A percentile compares a stretch with the other conserved stretches of the same genome.
Evolutionary conservation across 805 yeast genomes (phyloP).

Genomic region (Candida awuae): DNA sequence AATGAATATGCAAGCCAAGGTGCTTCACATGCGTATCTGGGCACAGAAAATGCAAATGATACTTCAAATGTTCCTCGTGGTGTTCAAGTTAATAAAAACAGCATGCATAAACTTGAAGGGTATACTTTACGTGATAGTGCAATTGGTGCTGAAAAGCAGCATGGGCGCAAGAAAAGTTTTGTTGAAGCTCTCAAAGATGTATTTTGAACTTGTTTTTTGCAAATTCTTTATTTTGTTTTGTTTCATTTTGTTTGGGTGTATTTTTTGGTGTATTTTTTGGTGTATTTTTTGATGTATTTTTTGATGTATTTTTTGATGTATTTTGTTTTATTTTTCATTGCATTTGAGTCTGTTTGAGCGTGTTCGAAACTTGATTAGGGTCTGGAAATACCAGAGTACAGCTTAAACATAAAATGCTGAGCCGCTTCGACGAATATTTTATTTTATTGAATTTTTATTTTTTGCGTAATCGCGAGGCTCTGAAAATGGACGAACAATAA

Average conservation of each 20-base stretch:
- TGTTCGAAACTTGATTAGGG: too few relatives aligned
- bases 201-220: background rate
- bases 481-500: too few relatives aligned
- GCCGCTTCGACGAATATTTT: too few relatives aligned
- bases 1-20: background rate
- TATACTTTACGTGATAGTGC: background rate
- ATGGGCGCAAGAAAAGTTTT: slow-evolving; percentile 6
- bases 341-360: too few relatives aligned
- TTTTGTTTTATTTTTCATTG: too few relatives aligned
- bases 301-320: too few relatives aligned
- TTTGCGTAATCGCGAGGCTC: too few relatives aligned
- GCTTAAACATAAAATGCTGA: too few relatives aligned
- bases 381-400: too few relatives aligned
- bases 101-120: background rate
- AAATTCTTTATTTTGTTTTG: background rate
- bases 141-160: background rate
- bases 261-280: background rate
- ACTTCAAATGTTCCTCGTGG: background rate
- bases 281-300: too few relatives aligned
- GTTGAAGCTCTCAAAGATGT: slow-evolving; percentile 9
- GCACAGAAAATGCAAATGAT: background rate
- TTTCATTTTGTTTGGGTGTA: background rate
- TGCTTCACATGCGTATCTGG: too few relatives aligned
- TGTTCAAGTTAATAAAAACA: background rate
- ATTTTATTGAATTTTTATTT: too few relatives aligned